phyloP scores from a whole-genome alignment of 2,329 filamentous ascomycete genomes.

The Pseudopithomyces chartarum region DNA sequence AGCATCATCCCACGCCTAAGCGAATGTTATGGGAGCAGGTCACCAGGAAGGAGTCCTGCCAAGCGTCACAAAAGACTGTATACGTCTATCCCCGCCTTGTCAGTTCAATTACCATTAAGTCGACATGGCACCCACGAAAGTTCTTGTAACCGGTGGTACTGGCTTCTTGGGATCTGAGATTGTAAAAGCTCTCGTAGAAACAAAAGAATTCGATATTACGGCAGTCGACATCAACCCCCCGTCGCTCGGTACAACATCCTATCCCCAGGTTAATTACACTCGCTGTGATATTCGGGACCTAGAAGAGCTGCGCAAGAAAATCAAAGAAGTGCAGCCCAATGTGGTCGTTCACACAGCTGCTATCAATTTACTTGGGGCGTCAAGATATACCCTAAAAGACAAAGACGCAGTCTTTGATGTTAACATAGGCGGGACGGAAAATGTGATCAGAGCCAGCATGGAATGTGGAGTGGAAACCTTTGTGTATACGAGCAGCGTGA shows the following conservation, averaged over 20 bases:
- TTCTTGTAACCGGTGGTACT: slow-evolving; percentile 55
- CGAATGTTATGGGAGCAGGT: too few relatives aligned
- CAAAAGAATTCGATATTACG: slow-evolving; percentile 46
- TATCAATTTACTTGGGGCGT: slow-evolving; percentile 46
- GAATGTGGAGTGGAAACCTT: slow-evolving; percentile 75
- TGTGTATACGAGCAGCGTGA: slow-evolving; percentile 89
- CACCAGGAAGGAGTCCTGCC: too few relatives aligned
- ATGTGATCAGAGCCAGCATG: slow-evolving; percentile 75
- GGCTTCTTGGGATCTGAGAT: slow-evolving; percentile 54
- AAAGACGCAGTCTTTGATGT: slow-evolving; percentile 71
- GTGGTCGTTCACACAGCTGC: slow-evolving; percentile 89
- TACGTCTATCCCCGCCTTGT: too few relatives aligned
- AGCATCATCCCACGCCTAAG: too few relatives aligned
- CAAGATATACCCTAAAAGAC: slow-evolving; percentile 46
- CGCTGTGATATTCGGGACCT: slow-evolving; percentile 48
- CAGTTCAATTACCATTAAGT: too few relatives aligned
- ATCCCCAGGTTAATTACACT: slow-evolving; percentile 39
- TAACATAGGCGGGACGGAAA: slow-evolving; percentile 84
- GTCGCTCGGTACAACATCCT: slow-evolving; percentile 30
- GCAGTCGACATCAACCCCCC: slow-evolving; percentile 48
- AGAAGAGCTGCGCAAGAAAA: slow-evolving; percentile 45
- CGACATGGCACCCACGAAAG: slow-evolving; percentile 31
- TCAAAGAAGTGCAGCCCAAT: slow-evolving; percentile 72
- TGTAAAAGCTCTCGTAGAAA: slow-evolving; percentile 44
- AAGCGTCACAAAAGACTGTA: too few relatives aligned